Evolutionary conservation across 192 early-diverging fungal genomes (phyloP).

Genomic region (Diversispora eburnea): DNA sequence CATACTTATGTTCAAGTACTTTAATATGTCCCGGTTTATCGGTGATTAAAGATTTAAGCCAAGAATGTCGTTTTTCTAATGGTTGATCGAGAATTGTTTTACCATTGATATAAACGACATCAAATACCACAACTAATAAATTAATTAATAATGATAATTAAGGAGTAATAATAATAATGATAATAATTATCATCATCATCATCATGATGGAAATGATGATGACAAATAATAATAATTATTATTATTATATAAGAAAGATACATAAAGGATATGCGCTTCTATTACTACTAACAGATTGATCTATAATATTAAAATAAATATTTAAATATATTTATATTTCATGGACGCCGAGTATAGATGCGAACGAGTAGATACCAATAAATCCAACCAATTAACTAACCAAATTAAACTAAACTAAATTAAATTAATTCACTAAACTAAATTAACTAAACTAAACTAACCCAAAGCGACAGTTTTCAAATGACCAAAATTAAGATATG

Average conservation of each 20-base stretch:
- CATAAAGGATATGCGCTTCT: not conserved
- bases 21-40: constrained; percentile 53
- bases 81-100: constrained; percentile 56
- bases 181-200: too few relatives aligned
- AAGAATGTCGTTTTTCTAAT: constrained; percentile 48
- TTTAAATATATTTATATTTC: too few relatives aligned
- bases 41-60: constrained; percentile 51
- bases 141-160: constrained; percentile 15
- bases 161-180: not conserved
- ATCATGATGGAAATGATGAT: not conserved
- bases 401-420: not conserved
- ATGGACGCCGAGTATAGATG: too few relatives aligned
- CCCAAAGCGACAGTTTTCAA: constrained; percentile 66
- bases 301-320: not conserved
- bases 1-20: constrained; percentile 51
- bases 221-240: not conserved
- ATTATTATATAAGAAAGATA: not conserved
- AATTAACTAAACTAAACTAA: constrained; percentile 5
- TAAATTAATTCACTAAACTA: not conserved
- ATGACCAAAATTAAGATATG: constrained; percentile 66
- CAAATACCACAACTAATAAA: constrained; percentile 66
- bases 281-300: not conserved
- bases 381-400: too few relatives aligned
- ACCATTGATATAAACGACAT: constrained; percentile 67
- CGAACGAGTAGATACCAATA: too few relatives aligned